Evolutionary conservation across 2,329 filamentous ascomycete genomes (phyloP), one percentile per base, ranked within the genome.

Genomic region (Verticillium alfalfae): DNA sequence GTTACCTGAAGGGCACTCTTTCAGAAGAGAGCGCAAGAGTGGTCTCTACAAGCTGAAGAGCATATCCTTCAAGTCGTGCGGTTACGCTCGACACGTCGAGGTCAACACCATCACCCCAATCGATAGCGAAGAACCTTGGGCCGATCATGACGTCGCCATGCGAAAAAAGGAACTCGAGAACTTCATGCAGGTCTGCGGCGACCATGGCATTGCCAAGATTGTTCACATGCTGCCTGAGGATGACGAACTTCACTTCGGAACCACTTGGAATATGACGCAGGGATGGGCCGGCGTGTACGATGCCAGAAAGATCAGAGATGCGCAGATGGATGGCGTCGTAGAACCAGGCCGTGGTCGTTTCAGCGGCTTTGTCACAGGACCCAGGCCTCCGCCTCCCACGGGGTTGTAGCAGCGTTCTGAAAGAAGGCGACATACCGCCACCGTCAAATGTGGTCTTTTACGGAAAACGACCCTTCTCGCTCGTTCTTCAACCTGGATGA

Each of bases 11-110:
- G 45, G 45, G 18, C n/a, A 9, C 45, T n/a, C n/a, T 3, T 52
- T 52, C 13, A 9, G 6, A 10, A 52, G 34, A 5, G 72, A 76
- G 39, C 41, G 56, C 10, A 7, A 39, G 36, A 68, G 73, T 64
- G 62, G 58, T n/a, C 62, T 60, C 4, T 73, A 73, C 39, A 67
- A 66, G 16, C 67, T 80, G 26, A 69, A 71, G 34, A 71, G 67
- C 15, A 71, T 88, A 36, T 76, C 78, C 1, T 81, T 89, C 71
- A 81, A 80, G 37, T 88, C 85, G 0, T 89, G 86, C 68, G 87
- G 87, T 58, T 89, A 89, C 67, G 83, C 81, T 38, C 15, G 54
- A 1, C 70, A 73, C 6, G 69, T 88, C 1, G 72, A 76, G 18
- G 70, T 79, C 56, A 73, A 78, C 61, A 75, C 79, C 10, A 70